Evolutionary conservation across 805 yeast genomes (phyloP).

Genomic region (Nakazawaea wyomingensis): DNA sequence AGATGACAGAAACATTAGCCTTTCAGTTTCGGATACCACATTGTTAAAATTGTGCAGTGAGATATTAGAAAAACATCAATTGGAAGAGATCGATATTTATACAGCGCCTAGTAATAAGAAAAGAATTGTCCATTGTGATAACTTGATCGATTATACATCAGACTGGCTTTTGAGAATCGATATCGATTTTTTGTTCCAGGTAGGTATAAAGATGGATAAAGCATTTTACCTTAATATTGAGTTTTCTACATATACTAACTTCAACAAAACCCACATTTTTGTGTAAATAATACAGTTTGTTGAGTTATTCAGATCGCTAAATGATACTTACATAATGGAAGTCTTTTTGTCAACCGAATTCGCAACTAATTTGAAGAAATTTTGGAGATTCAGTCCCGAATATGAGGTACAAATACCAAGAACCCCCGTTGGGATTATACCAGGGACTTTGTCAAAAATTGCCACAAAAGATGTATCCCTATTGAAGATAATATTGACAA

Average conservation of each 20-base stretch:
- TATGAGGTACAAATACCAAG: neutral
- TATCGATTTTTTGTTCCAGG: neutral
- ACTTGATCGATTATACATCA: neutral
- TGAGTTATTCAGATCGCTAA: neutral
- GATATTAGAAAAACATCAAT: neutral
- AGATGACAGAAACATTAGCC: neutral
- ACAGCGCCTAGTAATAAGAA: no score
- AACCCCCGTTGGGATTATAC: slow-evolving; percentile 5
- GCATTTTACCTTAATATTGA: no score
- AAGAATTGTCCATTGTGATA: neutral
- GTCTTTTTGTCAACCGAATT: neutral
- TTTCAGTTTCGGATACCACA: neutral
- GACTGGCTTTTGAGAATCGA: neutral
- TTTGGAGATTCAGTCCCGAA: neutral
- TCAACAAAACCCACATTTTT: no score
- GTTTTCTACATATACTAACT: neutral
- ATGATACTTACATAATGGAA: neutral
- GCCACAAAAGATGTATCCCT: neutral
- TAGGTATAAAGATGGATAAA: no score
- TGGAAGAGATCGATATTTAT: neutral
- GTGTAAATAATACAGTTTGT: neutral
- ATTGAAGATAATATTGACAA: neutral
- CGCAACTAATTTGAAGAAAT: neutral
- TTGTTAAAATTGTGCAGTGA: neutral
- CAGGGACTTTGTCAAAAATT: neutral